These are phyloP conservation scores for Starmerella stellata DNA, from an alignment of 805 yeast species.

Conservation along the genomic window DNA sequence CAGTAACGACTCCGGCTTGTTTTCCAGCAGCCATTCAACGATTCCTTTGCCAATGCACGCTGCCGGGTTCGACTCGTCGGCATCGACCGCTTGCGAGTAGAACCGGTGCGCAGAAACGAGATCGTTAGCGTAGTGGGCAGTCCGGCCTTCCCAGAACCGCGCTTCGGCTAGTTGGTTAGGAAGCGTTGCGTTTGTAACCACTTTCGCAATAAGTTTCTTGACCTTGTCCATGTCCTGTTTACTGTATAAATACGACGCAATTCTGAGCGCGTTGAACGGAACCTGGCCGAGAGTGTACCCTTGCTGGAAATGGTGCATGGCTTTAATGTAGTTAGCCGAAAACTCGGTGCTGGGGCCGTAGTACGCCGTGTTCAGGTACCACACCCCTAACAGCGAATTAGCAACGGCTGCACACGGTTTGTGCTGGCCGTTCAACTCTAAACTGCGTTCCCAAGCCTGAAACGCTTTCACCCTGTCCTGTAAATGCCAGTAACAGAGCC, in stretches of 20 bases:
- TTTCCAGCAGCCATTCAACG: constrained; percentile 53
- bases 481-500: constrained; percentile 80
- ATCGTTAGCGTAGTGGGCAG: constrained; percentile 41
- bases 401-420: constrained; percentile 29
- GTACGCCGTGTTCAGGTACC: constrained; percentile 48
- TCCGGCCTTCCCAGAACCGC: constrained; percentile 72
- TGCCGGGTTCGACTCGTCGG: constrained; percentile 37
- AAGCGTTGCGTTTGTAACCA: constrained; percentile 27
- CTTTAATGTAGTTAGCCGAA: constrained; percentile 36
- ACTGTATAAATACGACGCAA: constrained; percentile 57
- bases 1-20: constrained; percentile 65
- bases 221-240: constrained; percentile 42
- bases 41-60: constrained; percentile 76
- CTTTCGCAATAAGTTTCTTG: constrained; percentile 36
- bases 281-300: constrained; percentile 30
- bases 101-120: constrained; percentile 49
- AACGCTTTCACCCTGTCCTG: constrained; percentile 62
- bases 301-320: constrained; percentile 32
- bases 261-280: constrained; percentile 38
- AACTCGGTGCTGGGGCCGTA: constrained; percentile 40
- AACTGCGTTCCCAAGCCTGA: constrained; percentile 64
- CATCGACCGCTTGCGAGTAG: constrained; percentile 54
- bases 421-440: constrained; percentile 30
- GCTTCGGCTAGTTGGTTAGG: constrained; percentile 41
- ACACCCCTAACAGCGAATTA: constrained; percentile 45